Base-by-base conservation (phyloP, 805 yeast genomes). In the Suhomyces pyralidae region DNA sequence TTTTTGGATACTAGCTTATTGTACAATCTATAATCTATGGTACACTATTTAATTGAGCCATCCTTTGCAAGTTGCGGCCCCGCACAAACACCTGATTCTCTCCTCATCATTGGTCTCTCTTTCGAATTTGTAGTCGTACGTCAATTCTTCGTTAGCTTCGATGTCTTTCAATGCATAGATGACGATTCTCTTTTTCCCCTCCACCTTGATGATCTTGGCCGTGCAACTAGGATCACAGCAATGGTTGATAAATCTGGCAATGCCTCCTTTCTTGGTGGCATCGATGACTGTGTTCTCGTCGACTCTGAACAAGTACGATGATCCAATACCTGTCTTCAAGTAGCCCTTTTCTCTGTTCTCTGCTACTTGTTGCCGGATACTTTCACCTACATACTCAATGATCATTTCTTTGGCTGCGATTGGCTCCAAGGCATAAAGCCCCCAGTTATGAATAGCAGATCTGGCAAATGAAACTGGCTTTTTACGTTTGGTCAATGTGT, bases 361-460 rank as follows among this genome's bases (percentile, higher is more conserved):
- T 1, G 97, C 96, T 40, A 92, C 93, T 52, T 90, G 97, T 63
- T 90, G 97, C 51, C 98, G 78, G 26, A 94, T 84, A 51, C 96
- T 80, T 60, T 94, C 98, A 26, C 99, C 99, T 4, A 94, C 97
- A 62, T 94, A 94, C 69, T 94, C 99, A 54, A 94, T 93, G 63
- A 94, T 91, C 97, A 94, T 93, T 68, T 94, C 99, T 59, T 85
- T 88, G 0, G 94, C 96, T n/a, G 90, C 88, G 64, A 94, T 94
- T 1, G 96, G 96, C 63, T 94, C 98, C 62, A 89, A 73, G 0
- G 99, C 99, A 70, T 91, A 94, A 40, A 94, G 73, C 0, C 99
- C 99, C 99, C 99, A 94, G 64, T 93, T 90, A 68, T 94, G 99
- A 63, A 94, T 94, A 0, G 97, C 96, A 2, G 97, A 91, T 50